Base-by-base conservation (phyloP, 2,329 filamentous ascomycete species). In the Ustilaginoidea virens region DNA sequence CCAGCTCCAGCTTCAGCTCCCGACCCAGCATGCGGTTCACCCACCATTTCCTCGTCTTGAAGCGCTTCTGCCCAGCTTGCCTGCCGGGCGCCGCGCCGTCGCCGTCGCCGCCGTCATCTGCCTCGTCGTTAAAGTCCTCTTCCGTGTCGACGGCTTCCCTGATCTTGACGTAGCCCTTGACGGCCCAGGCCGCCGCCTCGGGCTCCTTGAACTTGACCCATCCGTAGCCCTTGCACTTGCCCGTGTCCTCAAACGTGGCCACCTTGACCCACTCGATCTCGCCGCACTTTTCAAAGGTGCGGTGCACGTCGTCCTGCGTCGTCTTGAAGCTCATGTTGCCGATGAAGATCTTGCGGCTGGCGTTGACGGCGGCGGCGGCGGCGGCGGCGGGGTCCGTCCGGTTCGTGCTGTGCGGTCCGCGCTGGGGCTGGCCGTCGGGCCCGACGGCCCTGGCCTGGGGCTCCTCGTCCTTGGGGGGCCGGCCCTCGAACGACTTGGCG, bases 211-310 rank as follows among this genome's bases (percentile, higher is more conserved):
- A 98, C 36, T 81, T 81, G 36, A 98, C 74, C 86, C 90, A 98
- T 5, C 78, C 90, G 56, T 79, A 98, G 12, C 90, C 92, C 59
- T 96, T 96, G 62, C 90, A 98, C 59, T 96, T 98, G 24, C 90
- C 90, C 13, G 78, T 78, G 52, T 98, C 92, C 53, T 96, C 82
- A 48, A 98, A 98, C 1, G 86, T 93, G 3, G 90, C 90, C 40
- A 96, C 63, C 56, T 92, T 87, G 38, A 83, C 69, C 58, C 80
- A 80, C 30, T 76, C 71, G 36, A 96, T 72, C 36, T 76, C 65
- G 28, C 90, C 90, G 48, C 87, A 96, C 49, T 77, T 81, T 27
- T 67, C 66, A 51, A 93, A 96, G 48, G 93, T 82, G 38, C 75
- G 66, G 39, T 73, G 63, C 28, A 98, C 55, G 42, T 82, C 74